Conservation (phyloP, 441 rosid species). For the Croton laevigatus region DNA sequence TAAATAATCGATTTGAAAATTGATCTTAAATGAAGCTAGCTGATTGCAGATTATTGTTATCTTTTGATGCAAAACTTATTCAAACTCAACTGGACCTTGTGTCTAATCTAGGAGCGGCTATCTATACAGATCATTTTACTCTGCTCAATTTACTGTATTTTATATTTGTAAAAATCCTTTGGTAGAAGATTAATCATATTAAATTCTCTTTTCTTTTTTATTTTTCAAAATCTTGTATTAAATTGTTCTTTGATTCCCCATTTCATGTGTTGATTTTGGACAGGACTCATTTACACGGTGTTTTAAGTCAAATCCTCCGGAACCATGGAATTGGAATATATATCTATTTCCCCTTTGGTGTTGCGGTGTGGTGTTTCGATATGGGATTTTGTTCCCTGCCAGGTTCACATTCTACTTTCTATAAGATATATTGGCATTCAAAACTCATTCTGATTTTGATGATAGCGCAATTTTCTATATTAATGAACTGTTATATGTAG, state of each 20-base stretch:
- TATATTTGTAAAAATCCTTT: not conserved
- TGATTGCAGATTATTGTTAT: not conserved
- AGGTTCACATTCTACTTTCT: slow-evolving; percentile 46
- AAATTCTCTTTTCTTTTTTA: not conserved
- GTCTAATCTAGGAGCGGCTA: no score
- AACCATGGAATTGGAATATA: slow-evolving; percentile 98
- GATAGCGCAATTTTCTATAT: not conserved
- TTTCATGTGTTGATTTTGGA: not conserved
- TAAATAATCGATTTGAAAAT: not conserved
- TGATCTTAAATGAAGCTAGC: not conserved
- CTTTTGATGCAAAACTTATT: not conserved
- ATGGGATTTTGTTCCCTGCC: slow-evolving; percentile 74
- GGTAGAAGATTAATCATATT: not conserved
- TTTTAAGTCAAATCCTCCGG: slow-evolving; percentile 91
- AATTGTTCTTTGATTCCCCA: not conserved
- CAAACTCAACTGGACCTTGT: not conserved
- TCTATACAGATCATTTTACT: not conserved
- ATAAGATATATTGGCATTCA: not conserved
- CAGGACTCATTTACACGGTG: slow-evolving; percentile 94
- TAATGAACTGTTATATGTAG: slow-evolving; percentile 5
- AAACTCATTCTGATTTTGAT: not conserved
- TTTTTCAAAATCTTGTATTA: not conserved
- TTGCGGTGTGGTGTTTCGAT: slow-evolving; percentile 72
- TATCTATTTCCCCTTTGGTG: slow-evolving; percentile 93
- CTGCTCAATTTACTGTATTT: not conserved